A percentile compares a stretch with the other conserved stretches of the same genome.
Conservation (phyloP, 2,329 filamentous ascomycete genomes). For the Ophiostoma pallidulum region DNA sequence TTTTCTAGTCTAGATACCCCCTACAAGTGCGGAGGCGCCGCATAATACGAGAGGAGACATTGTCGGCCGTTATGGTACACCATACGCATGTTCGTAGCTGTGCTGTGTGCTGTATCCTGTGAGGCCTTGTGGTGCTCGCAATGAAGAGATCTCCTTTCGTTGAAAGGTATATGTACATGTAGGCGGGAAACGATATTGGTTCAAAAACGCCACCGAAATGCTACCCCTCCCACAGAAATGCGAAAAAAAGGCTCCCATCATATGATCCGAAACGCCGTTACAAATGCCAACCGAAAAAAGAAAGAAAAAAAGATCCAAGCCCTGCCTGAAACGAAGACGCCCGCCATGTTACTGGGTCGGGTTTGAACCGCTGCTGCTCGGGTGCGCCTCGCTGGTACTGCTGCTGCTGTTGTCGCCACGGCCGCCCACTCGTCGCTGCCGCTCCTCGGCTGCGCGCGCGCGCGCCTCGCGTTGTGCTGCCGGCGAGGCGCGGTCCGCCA, state of each 20-base stretch:
- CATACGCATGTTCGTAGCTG: too few relatives aligned
- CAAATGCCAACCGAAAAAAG: neutral
- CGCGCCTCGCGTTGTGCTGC: constrained; percentile 62
- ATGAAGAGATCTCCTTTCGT: too few relatives aligned
- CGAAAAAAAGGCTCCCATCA: neutral
- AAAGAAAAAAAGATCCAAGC: neutral
- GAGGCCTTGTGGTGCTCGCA: too few relatives aligned
- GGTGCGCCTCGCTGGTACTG: neutral
- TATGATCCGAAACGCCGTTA: too few relatives aligned
- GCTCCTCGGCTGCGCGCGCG: constrained; percentile 63
- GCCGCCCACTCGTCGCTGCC: constrained; percentile 37
- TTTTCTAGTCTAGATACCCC: constrained; percentile 1
- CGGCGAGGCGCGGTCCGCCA: constrained; percentile 16
- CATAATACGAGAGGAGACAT: too few relatives aligned
- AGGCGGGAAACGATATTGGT: too few relatives aligned
- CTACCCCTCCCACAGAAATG: neutral
- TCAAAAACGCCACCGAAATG: constrained; percentile 5
- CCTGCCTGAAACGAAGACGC: too few relatives aligned
- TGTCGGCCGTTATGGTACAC: too few relatives aligned
- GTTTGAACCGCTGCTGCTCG: neutral
- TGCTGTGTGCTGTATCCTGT: too few relatives aligned
- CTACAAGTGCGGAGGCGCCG: constrained; percentile 2
- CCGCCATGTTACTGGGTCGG: neutral
- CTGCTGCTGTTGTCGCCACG: constrained; percentile 2
- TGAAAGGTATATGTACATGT: too few relatives aligned